A percentile compares a stretch with the other conserved stretches of the same genome.
Conservation (phyloP, 2,329 filamentous ascomycete genomes). For the Allantophomopsis cytisporea region DNA sequence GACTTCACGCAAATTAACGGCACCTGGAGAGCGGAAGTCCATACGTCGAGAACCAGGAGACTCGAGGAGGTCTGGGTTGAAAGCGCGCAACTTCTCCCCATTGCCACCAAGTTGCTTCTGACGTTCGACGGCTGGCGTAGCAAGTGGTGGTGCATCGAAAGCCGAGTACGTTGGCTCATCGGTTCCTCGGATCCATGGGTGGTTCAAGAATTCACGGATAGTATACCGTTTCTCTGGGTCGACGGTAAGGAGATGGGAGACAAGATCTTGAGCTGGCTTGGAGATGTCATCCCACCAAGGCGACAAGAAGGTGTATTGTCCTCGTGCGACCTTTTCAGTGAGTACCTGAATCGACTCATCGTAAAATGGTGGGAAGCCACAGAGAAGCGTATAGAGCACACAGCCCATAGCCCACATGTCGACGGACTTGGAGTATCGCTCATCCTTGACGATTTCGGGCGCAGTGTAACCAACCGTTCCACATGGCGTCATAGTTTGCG, state of each 20-base stretch:
- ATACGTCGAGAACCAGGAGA: constrained; percentile 50
- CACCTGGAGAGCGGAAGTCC: constrained; percentile 92
- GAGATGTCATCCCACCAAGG: constrained; percentile 99
- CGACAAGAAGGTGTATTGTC: constrained; percentile 93
- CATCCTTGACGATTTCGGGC: constrained; percentile 97
- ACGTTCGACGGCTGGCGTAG: constrained; percentile 41
- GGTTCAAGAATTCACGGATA: constrained; percentile 83
- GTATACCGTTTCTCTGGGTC: constrained; percentile 92
- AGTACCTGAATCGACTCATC: constrained; percentile 95
- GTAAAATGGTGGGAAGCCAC: constrained; percentile 96
- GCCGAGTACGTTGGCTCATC: constrained; percentile 55
- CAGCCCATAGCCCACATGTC: constrained; percentile 99
- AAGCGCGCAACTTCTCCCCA: constrained; percentile 29
- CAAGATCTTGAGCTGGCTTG: constrained; percentile 83
- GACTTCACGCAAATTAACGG: constrained; percentile 89
- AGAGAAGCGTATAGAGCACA: constrained; percentile 91
- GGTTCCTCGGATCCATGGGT: constrained; percentile 78
- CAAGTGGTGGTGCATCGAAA: constrained; percentile 56
- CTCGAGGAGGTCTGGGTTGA: constrained; percentile 41
- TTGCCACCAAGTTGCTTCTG: constrained; percentile 12
- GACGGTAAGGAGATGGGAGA: constrained; percentile 85
- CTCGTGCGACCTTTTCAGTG: constrained; percentile 93
- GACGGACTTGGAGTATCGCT: constrained; percentile 95
- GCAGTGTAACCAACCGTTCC: constrained; percentile 97
- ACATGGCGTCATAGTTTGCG: constrained; percentile 97